Conservation (phyloP, 768 basidiomycete species). For the Boletus fagicola region DNA sequence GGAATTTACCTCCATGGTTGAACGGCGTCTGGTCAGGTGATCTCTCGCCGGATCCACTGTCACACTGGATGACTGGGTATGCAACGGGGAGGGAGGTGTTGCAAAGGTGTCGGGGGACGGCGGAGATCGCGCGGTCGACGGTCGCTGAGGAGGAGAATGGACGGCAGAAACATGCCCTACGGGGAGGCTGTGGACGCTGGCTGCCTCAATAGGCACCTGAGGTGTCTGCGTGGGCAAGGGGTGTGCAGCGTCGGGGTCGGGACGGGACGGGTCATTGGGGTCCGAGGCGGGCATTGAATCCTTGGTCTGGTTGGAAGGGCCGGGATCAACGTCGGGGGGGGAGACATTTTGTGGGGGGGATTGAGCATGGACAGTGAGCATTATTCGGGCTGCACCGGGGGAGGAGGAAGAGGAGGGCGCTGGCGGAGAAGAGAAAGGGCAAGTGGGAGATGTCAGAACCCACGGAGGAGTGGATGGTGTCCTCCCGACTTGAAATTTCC, state of each 20-base stretch:
- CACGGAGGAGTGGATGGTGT: neutral
- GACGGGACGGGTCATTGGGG: conserved; percentile 29
- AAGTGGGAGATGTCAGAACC: conserved; percentile 9
- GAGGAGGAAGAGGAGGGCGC: neutral
- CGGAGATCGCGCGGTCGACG: conserved; percentile 34
- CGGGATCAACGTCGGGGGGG: neutral
- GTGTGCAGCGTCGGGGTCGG: conserved; percentile 24
- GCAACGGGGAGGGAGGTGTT: neutral
- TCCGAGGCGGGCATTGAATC: neutral
- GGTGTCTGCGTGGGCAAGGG: conserved; percentile 18
- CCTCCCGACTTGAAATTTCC: conserved; percentile 8
- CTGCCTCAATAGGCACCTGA: conserved; percentile 44
- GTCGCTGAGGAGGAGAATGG: conserved; percentile 33
- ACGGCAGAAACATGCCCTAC: conserved; percentile 48
- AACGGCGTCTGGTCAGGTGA: conserved; percentile 46
- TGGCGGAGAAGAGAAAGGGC: neutral
- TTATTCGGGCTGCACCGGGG: neutral
- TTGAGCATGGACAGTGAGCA: conserved; percentile 3
- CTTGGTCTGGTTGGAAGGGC: neutral
- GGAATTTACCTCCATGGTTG: conserved; percentile 54
- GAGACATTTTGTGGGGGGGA: neutral
- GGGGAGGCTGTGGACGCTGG: conserved; percentile 62
- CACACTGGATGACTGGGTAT: conserved; percentile 17
- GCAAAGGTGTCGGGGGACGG: conserved; percentile 6
- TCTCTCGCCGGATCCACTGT: conserved; percentile 31